Evolutionary conservation across 2,329 filamentous ascomycete genomes (phyloP).

Genomic region (Escovopsis weberi): DNA sequence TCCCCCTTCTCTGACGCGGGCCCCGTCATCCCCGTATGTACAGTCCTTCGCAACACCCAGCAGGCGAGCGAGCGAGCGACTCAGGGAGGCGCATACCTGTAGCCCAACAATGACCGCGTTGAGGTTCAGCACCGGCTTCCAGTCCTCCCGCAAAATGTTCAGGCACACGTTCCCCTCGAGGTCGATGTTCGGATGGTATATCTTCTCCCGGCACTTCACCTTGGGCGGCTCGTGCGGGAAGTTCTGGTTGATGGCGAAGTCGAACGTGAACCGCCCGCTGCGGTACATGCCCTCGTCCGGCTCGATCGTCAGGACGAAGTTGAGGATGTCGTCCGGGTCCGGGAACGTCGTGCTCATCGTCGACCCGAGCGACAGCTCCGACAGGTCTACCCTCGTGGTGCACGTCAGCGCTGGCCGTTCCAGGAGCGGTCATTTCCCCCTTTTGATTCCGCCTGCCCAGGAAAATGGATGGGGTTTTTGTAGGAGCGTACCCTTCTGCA

Average conservation of each 20-base stretch:
- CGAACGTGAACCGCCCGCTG: conserved; percentile 74
- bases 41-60: too few species aligned
- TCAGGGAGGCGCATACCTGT: conserved; percentile 58
- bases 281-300: conserved; percentile 85
- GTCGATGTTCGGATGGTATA: conserved; percentile 98
- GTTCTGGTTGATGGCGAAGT: conserved; percentile 82
- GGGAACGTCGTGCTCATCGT: conserved; percentile 75
- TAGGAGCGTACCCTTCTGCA: conserved; percentile 68
- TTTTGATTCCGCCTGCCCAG: too few species aligned
- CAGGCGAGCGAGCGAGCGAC: too few species aligned
- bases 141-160: conserved; percentile 94
- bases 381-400: conserved; percentile 48
- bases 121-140: conserved; percentile 95
- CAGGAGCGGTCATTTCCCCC: too few species aligned
- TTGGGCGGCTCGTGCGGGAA: conserved; percentile 97
- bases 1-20: too few species aligned
- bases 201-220: conserved; percentile 93
- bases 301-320: conserved; percentile 68
- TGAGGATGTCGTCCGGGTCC: conserved; percentile 72
- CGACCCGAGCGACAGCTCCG: conserved; percentile 61
- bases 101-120: conserved; percentile 93
- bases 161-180: conserved; percentile 94
- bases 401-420: too few species aligned
- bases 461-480: background rate
- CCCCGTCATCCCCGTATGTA: too few species aligned